These are phyloP conservation scores for Breviolum minutum DNA, from an alignment of 73 alveolate genomes.

Conservation along the genomic window DNA sequence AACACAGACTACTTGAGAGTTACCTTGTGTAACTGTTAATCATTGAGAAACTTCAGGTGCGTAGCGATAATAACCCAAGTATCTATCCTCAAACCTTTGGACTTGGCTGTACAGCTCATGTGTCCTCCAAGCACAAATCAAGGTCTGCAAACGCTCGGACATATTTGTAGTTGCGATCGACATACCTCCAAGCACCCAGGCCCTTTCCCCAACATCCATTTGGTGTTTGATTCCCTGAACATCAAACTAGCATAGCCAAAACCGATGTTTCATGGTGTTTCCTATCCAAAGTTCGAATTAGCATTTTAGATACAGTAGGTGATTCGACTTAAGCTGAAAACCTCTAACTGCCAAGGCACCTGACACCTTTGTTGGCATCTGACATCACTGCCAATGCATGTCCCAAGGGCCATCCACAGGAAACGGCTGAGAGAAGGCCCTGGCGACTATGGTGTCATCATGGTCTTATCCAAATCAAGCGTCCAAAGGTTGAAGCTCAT, in stretches of 20 bases:
- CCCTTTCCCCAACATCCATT: not conserved
- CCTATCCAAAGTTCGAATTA: not conserved
- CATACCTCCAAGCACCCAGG: conserved; percentile 10
- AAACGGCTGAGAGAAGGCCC: conserved; percentile 81
- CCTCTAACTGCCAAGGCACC: not conserved
- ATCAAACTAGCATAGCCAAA: too few relatives aligned
- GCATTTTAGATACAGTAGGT: not conserved
- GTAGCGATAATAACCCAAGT: too few relatives aligned
- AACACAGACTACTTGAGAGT: not conserved
- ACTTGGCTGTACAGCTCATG: not conserved
- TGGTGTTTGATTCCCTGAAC: too few relatives aligned
- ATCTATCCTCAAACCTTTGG: too few relatives aligned
- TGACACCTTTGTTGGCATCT: conserved; percentile 40
- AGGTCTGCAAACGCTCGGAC: conserved; percentile 49
- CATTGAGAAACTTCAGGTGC: too few relatives aligned
- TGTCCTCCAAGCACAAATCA: conserved; percentile 32
- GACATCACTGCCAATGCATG: conserved; percentile 58
- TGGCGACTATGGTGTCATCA: not conserved
- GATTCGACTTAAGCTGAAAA: not conserved
- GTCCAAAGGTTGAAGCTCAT: not conserved
- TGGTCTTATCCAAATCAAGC: not conserved
- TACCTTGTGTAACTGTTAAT: not conserved
- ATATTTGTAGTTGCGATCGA: conserved; percentile 29
- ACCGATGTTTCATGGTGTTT: not conserved
- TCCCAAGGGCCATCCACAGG: conserved; percentile 91